phyloP scores from a whole-genome alignment of 768 basidiomycete species.

The Pleurotus tuber-regium region DNA sequence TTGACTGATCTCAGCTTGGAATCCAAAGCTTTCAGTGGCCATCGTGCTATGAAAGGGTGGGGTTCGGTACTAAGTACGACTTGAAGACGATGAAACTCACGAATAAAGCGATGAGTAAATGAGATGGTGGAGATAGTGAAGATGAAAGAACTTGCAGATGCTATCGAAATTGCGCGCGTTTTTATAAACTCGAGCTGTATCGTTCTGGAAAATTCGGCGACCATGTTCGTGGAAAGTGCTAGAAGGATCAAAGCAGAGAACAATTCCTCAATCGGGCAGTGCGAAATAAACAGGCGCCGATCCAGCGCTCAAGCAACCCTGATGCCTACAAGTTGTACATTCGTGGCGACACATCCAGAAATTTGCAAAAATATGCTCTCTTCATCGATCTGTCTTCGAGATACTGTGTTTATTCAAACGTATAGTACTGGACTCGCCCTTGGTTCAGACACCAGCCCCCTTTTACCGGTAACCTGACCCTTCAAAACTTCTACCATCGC shows the following conservation, averaged over 20 bases:
- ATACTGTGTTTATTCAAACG: too few species aligned
- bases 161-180: conserved; percentile 18
- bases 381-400: too few species aligned
- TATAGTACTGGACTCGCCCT: conserved; percentile 38
- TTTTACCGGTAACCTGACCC: conserved; percentile 47
- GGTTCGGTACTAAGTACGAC: conserved; percentile 1
- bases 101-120: conserved; percentile 19
- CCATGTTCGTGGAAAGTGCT: conserved; percentile 3
- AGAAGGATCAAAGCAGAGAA: conserved; percentile 7
- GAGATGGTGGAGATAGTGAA: conserved; percentile 22
- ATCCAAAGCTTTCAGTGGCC: conserved; percentile 88
- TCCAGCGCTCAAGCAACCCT: background rate
- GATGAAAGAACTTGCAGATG: conserved; percentile 18
- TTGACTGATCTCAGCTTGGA: conserved; percentile 99
- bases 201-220: conserved; percentile 40
- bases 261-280: conserved; percentile 7
- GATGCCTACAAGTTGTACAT: background rate
- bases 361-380: too few species aligned
- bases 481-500: conserved; percentile 71
- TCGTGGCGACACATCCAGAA: too few species aligned
- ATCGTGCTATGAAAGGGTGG: conserved; percentile 34
- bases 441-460: conserved; percentile 42
- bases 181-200: conserved; percentile 36
- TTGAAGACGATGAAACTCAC: conserved; percentile 14
- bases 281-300: background rate